phyloP scores from a whole-genome alignment of 2,329 filamentous ascomycete species.

The Colletotrichum incanum region DNA sequence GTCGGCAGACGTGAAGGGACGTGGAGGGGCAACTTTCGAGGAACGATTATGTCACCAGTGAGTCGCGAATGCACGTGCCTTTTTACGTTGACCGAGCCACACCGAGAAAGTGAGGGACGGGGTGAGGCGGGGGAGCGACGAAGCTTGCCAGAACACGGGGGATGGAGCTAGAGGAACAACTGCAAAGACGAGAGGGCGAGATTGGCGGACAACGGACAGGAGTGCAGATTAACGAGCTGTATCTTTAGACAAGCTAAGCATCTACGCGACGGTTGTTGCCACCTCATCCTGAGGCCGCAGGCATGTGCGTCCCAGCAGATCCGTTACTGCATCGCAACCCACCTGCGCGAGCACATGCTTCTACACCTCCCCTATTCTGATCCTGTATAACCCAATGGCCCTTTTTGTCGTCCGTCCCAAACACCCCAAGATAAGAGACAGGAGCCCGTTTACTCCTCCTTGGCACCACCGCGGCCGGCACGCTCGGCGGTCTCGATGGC shows the following conservation, averaged over 20 bases:
- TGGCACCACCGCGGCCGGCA: slow-evolving; percentile 78
- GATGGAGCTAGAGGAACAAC: neutral
- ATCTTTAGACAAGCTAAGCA: slow-evolving; percentile 17
- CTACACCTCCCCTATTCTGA: neutral
- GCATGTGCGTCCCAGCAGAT: neutral
- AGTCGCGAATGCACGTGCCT: slow-evolving; percentile 43
- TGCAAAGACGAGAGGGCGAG: neutral
- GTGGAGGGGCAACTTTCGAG: slow-evolving; percentile 36
- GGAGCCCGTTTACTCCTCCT: slow-evolving; percentile 74
- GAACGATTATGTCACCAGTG: slow-evolving; percentile 44
- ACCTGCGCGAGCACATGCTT: neutral
- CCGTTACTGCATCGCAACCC: neutral
- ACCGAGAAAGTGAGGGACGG: neutral
- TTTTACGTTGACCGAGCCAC: slow-evolving; percentile 15
- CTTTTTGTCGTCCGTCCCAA: slow-evolving; percentile 8
- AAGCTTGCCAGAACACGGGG: neutral
- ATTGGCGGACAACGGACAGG: neutral
- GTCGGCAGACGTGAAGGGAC: slow-evolving; percentile 14
- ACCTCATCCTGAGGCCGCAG: neutral
- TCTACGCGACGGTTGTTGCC: slow-evolving; percentile 19
- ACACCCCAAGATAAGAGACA: neutral
- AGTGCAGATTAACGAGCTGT: slow-evolving; percentile 22
- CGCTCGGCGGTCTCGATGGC: slow-evolving; percentile 86
- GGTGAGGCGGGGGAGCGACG: neutral
- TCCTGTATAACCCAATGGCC: slow-evolving; percentile 44